A percentile compares a stretch with the other conserved stretches of the same genome.
Evolutionary conservation across 169 alveolate genomes (phyloP).

Genomic region (Cryptosporidium muris): DNA sequence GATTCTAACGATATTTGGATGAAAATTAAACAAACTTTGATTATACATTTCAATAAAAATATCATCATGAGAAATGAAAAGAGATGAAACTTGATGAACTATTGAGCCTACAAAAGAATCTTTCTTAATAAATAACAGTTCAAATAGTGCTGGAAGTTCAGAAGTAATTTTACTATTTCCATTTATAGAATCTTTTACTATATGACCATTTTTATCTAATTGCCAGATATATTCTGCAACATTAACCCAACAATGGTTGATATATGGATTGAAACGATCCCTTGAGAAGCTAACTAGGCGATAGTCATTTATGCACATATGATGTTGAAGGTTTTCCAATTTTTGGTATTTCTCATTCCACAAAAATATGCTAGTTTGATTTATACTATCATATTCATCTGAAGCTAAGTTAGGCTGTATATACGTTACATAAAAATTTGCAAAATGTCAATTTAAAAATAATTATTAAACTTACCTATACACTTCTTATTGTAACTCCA

Average conservation of each 20-base stretch:
- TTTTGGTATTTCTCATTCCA: constrained; percentile 53
- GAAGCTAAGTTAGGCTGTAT: neutral
- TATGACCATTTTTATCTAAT: neutral
- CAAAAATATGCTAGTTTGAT: constrained; percentile 15
- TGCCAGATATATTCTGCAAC: constrained; percentile 68
- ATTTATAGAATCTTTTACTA: neutral
- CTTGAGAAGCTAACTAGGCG: constrained; percentile 45
- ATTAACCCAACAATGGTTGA: constrained; percentile 4
- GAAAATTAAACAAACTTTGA: constrained; percentile 24
- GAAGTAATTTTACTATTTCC: neutral
- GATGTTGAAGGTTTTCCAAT: constrained; percentile 31
- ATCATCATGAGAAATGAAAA: constrained; percentile 26
- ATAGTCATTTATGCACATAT: constrained; percentile 59
- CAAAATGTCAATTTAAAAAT: neutral
- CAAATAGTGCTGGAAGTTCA: constrained; percentile 31
- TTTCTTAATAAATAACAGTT: constrained; percentile 41
- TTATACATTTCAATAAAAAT: constrained; percentile 31
- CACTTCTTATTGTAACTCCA: constrained; percentile 26
- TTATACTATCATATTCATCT: neutral
- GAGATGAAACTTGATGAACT: constrained; percentile 12
- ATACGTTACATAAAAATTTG: neutral
- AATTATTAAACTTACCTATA: constrained; percentile 36
- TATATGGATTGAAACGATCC: constrained; percentile 42
- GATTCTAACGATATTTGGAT: constrained; percentile 30
- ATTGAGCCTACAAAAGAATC: constrained; percentile 39